Conservation (phyloP, 106 monocot genomes). For the Hemerocallis citrina region DNA sequence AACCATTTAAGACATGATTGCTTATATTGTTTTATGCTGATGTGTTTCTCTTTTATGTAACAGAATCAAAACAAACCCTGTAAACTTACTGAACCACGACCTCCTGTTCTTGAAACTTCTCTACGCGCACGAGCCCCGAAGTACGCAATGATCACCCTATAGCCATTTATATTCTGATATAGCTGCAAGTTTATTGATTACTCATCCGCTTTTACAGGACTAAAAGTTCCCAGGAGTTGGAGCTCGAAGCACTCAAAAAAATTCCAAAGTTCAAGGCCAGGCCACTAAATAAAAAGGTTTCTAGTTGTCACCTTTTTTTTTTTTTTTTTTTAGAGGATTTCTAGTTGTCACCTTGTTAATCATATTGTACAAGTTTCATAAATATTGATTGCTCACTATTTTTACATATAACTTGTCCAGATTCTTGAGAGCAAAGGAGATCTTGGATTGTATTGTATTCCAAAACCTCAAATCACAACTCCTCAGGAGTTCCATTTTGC, state of each 20-base stretch:
- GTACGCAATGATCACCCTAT: constrained; percentile 19
- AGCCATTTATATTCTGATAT: neutral
- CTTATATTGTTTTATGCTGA: neutral
- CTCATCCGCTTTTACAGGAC: constrained; percentile 29
- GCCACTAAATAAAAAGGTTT: constrained; percentile 83
- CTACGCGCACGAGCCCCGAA: constrained; percentile 65
- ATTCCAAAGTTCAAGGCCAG: constrained; percentile 93
- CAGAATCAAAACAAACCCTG: constrained; percentile 52
- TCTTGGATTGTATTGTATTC: constrained; percentile 26
- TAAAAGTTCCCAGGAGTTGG: constrained; percentile 74
- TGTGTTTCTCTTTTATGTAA: neutral
- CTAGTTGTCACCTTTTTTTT: neutral
- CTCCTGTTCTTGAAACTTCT: constrained; percentile 68
- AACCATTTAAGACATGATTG: too few relatives aligned
- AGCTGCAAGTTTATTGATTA: neutral
- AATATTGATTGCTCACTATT: neutral
- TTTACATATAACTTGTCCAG: constrained; percentile 19
- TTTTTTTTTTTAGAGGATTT: neutral
- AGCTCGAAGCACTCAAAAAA: constrained; percentile 77
- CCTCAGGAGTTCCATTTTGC: constrained; percentile 96
- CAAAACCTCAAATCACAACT: constrained; percentile 56
- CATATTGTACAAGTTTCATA: neutral
- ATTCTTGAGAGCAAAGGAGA: constrained; percentile 83
- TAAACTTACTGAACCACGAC: constrained; percentile 64
- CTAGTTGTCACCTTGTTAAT: neutral